These are phyloP conservation scores for Avicennia marina DNA, from an alignment of 257 asterid genomes.

Conservation along the genomic window DNA sequence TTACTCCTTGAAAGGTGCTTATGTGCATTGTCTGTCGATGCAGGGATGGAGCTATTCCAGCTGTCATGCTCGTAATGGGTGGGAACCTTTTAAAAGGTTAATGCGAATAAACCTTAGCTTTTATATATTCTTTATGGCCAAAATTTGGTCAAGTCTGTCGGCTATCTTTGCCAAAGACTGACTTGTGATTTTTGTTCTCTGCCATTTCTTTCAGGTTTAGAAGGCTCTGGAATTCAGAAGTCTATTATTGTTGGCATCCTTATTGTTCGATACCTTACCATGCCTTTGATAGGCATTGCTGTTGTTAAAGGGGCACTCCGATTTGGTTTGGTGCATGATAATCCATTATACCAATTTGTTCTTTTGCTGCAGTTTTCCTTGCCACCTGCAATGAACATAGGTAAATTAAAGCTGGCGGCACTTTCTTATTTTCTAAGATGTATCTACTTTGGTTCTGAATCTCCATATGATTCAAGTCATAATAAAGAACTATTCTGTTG, in stretches of 20 bases:
- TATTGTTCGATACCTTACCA: constrained; percentile 51
- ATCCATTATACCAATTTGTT: constrained; percentile 69
- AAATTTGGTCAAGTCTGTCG: too few relatives aligned
- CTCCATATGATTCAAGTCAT: too few relatives aligned
- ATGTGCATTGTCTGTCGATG: constrained; percentile 8
- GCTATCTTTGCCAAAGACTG: background rate
- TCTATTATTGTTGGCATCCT: constrained; percentile 55
- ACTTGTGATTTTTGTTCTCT: background rate
- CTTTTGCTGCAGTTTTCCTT: constrained; percentile 76
- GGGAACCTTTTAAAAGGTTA: constrained; percentile 75
- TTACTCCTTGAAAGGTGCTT: constrained; percentile 1
- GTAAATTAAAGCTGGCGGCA: constrained; percentile 21
- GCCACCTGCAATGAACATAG: constrained; percentile 95
- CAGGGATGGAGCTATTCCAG: constrained; percentile 93
- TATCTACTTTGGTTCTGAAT: too few relatives aligned
- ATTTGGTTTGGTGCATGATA: constrained; percentile 47
- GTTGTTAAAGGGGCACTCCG: constrained; percentile 55
- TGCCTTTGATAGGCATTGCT: constrained; percentile 68
- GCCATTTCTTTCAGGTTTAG: constrained; percentile 43
- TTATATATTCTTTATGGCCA: background rate
- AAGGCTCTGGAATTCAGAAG: constrained; percentile 47
- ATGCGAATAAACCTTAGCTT: constrained; percentile 2
- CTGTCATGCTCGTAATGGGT: constrained; percentile 76
- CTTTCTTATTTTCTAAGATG: background rate
- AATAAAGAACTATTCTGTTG: too few relatives aligned